Conservation (phyloP, 192 early-diverging fungal species). For the Podila horticola region DNA sequence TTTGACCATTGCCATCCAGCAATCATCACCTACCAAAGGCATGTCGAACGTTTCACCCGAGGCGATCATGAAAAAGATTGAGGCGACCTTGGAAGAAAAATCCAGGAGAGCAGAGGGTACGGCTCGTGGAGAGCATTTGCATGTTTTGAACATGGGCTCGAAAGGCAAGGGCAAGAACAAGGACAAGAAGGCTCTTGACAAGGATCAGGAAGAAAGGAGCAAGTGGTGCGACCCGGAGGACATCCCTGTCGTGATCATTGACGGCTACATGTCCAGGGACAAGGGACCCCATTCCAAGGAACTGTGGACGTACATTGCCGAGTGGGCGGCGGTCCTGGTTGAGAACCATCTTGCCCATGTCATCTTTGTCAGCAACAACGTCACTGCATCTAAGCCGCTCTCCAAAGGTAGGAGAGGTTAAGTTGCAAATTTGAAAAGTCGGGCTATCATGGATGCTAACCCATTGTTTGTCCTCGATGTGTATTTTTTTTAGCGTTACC, state of each 20-base stretch:
- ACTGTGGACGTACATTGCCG: constrained; percentile 78
- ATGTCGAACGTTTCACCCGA: constrained; percentile 62
- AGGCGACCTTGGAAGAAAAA: constrained; percentile 32
- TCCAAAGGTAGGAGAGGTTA: constrained; percentile 64
- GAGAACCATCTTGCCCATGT: constrained; percentile 93
- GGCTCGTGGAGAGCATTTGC: neutral
- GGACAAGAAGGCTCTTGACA: constrained; percentile 7
- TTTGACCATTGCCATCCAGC: constrained; percentile 77
- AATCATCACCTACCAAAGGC: constrained; percentile 31
- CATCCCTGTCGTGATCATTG: constrained; percentile 92
- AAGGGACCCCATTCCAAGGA: constrained; percentile 63
- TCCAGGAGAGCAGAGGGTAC: constrained; percentile 7
- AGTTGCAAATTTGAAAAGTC: neutral
- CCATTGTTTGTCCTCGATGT: neutral
- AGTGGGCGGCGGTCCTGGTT: constrained; percentile 85
- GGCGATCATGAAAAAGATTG: constrained; percentile 47
- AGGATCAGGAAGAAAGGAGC: constrained; percentile 24
- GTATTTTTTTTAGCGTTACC: constrained; percentile 30
- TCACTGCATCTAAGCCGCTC: constrained; percentile 70
- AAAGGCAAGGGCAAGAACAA: constrained; percentile 6
- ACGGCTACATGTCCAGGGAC: constrained; percentile 84
- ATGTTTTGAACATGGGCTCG: constrained; percentile 2
- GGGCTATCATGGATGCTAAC: no score
- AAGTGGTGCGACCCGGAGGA: constrained; percentile 56
- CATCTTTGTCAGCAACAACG: constrained; percentile 85